Base-by-base conservation (phyloP, 192 early-diverging fungal genomes). In the Thamnidium elegans region DNA sequence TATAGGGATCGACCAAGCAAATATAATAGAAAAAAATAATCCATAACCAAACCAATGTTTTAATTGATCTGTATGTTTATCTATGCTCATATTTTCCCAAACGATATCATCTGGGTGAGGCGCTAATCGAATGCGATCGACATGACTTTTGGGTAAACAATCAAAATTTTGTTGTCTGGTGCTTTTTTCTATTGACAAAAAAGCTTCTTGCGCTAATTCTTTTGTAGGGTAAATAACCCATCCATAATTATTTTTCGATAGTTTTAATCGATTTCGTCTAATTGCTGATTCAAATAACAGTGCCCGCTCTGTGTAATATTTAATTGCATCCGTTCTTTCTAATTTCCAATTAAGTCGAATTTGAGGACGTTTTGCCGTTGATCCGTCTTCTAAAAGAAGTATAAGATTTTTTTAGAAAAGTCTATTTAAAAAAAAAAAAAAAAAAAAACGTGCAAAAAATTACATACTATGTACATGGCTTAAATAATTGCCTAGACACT, bases 91-190 rank as follows among this genome's bases (percentile, higher is more conserved):
- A 59, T 92, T 92, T 51, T 72, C 74, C 90, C 90, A 92, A 61
- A 92, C 85, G 8, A 92, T 77, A 72, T 92, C 90, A 52, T 83
- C 77, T 45, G 90, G 86, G 23, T 78, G 76, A 43, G 90, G 90
- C 10, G 90, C 81, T 54, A 85, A 62, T 21, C 68, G 63, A 6
- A 78, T 44, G 4, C 46, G 8, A 9, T 48, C 13, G 15, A 9
- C 4, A 19, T 14, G 46, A 48, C 39, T 59, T 59, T 23, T 44
- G 11, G 36, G 58, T 3, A 45, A 34, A 10, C 9, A 14, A 13
- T 20, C 7, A 23, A 45, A 39, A 23, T 59, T 21, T 39, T 13
- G 19, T 4, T 14, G 53, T 15, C 13, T 20, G 17, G 62, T 62
- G 43, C 51, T 54, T 42, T 32, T 65, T 10, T 52, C 19, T 3